Evolutionary conservation across 2,329 filamentous ascomycete species (phyloP), one percentile per base, ranked within the genome.

Genomic region (Arthrobotrys pseudoclavata): DNA sequence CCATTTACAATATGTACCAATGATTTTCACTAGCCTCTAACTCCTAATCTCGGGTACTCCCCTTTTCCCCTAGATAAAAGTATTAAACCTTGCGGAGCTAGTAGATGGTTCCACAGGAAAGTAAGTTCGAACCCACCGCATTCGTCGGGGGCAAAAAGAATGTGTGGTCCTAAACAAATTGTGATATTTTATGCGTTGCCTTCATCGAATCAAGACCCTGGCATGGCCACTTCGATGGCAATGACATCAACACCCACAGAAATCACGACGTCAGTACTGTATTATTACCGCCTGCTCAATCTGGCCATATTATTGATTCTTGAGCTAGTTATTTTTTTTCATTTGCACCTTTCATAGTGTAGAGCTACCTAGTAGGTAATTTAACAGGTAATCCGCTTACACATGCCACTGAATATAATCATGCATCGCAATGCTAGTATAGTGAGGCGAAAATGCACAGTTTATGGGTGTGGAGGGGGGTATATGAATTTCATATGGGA

Each of bases 401-500:
- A 34, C 31, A 34, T 34, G 31, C 31, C 31, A 34, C 31, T 34
- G 7, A 34, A 1, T 10, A 34, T 34, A 4, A 34, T 34, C 31
- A 34, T 34, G 31, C 31, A 34, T 2, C 7, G 31, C 31, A 34
- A 34, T 9, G 31, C 31, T 34, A 34, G 31, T 9, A 4, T 12
- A 15, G 34, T 4, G 10, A 37, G 10, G 15, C 2, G 13, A 5
- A 57, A 42, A 42, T 18, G 4, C 29, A 55, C 13, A 37, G 52
- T 15, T 55, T 55, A 60, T 60, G 18, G 13, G 26, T 18, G 31
- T 26, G 31, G 50, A 20, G 52, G 20, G 18, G 53, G 53, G 53
- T 60, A 55, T 55, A 55, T 60, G 53, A 26, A 42, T 60, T 57
- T 60, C 53, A 60, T 60, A 60, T 60, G 53, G 34, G 53, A 60